Percentiles rank a stretch among this genome's conserved stretches.
Conservation (phyloP, 1,284 basidiomycete genomes). For the Waitea zeae region DNA sequence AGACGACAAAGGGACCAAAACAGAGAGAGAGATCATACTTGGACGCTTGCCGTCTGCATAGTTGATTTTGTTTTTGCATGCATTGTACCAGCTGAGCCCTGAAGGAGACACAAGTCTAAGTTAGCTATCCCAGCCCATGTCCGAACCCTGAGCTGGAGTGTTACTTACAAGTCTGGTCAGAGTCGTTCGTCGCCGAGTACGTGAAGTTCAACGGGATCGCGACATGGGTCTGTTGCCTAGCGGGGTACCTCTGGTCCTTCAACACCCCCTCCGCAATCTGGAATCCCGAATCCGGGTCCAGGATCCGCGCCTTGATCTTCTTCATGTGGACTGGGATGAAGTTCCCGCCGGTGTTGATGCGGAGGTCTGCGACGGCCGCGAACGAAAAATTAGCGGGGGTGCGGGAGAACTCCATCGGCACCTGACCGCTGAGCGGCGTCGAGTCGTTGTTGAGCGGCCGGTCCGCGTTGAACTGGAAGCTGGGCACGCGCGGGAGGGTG, state of each 20-base stretch:
- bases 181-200: slow-evolving; percentile 64
- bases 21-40: too few relatives aligned
- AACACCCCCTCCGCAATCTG: slow-evolving; percentile 51
- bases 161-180: slow-evolving; percentile 63
- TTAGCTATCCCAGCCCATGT: not conserved
- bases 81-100: slow-evolving; percentile 71
- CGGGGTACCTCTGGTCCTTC: slow-evolving; percentile 36
- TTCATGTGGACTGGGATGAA: slow-evolving; percentile 62
- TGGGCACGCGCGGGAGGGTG: slow-evolving; percentile 64
- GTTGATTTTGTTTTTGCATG: slow-evolving; percentile 46
- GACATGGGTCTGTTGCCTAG: slow-evolving; percentile 43
- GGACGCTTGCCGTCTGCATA: slow-evolving; percentile 36
- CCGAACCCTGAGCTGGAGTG: slow-evolving; percentile 1
- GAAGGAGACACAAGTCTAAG: not conserved
- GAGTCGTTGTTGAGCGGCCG: slow-evolving; percentile 43
- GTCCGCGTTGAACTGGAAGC: slow-evolving; percentile 39
- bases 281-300: slow-evolving; percentile 42
- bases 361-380: slow-evolving; percentile 51
- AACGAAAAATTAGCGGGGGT: slow-evolving; percentile 77
- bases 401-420: slow-evolving; percentile 49
- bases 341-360: slow-evolving; percentile 54
- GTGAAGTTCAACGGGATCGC: slow-evolving; percentile 64
- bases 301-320: slow-evolving; percentile 44
- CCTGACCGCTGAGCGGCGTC: slow-evolving; percentile 28
- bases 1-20: not conserved